These are phyloP conservation scores for Micractinium conductrix DNA, from an alignment of 139 green algal species.

Conservation along the genomic window DNA sequence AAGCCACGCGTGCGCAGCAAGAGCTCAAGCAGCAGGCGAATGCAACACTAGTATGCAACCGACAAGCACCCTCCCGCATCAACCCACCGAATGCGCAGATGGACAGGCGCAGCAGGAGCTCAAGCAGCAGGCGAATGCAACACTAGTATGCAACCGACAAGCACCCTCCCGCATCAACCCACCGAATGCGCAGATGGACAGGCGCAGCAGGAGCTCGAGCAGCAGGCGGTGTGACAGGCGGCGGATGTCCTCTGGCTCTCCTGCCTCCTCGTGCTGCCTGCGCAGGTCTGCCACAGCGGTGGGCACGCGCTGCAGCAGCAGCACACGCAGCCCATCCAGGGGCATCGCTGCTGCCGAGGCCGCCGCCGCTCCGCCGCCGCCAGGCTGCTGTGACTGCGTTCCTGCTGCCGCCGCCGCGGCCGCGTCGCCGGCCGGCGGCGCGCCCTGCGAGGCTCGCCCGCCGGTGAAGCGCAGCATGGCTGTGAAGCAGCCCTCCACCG, in stretches of 20 bases:
- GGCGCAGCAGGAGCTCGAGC: constrained; percentile 18
- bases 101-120: not conserved
- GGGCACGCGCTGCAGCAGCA: constrained; percentile 32
- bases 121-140: not conserved
- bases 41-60: no score
- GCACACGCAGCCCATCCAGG: not conserved
- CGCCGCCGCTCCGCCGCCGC: not conserved
- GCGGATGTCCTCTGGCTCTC: not conserved
- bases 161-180: not conserved
- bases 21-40: no score
- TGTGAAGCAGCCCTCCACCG: not conserved
- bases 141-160: no score
- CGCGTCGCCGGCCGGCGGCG: not conserved
- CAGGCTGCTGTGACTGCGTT: not conserved
- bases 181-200: constrained; percentile 18
- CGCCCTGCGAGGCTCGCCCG: not conserved
- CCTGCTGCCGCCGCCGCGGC: not conserved
- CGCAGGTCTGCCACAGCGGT: constrained; percentile 16
- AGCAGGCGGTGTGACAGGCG: constrained; percentile 1
- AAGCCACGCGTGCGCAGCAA: no score
- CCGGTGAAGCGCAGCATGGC: constrained; percentile 1
- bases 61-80: no score
- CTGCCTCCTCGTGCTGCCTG: not conserved
- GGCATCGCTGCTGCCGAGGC: not conserved
- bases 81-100: not conserved